Base-by-base conservation (phyloP, 805 yeast species). In the Hemisphaericaspora nanyangensis region DNA sequence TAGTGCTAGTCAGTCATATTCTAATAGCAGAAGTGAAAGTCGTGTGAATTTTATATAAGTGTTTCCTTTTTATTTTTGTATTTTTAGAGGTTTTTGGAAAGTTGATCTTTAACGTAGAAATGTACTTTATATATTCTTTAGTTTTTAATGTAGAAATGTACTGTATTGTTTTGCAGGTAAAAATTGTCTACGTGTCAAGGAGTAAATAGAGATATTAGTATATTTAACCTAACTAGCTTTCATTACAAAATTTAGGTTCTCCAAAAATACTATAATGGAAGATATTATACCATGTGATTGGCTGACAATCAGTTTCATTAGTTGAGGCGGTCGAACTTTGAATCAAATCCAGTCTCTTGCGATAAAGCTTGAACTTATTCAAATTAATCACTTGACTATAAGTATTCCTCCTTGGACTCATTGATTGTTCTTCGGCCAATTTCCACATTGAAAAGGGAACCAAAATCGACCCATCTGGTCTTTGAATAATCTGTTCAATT, bases 251-350 rank as follows among this genome's bases (percentile, higher is more conserved):
- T 20, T 61, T 58, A 8, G 72, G 73, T 34, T 64, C 68, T 0
- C 79, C 80, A 50, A 74, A 75, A 6, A 76, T 58, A 37, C 76
- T 65, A 40, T 72, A 72, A 44, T 67, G 77, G 44, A 77, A 70
- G 0, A 75, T 66, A 40, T 69, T 74, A 45, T 53, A 67, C 80
- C 80, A 76, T 0, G 79, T 75, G 8, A 76, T 65, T 3, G 68
- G 68, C 19, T 65, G 72, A 55, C 80, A 76, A 19, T 60, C 60
- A 16, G 49, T 50, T 2, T 55, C 55, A 17, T 41, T 35, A 29
- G 33, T 13, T 7, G 27, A 31, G 35, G 27, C 34, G 15, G 26
- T 17, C 5, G 26, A n/a, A n/a, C n/a, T 12, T 22, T 22, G 26
- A 22, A 8, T 22, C 26, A 22, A 41, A 11, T 16, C 11, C 17